Percentiles rank a stretch among this genome's conserved stretches.
phyloP scores from a whole-genome alignment of 768 basidiomycete genomes.

The Lentinula lateritia region DNA sequence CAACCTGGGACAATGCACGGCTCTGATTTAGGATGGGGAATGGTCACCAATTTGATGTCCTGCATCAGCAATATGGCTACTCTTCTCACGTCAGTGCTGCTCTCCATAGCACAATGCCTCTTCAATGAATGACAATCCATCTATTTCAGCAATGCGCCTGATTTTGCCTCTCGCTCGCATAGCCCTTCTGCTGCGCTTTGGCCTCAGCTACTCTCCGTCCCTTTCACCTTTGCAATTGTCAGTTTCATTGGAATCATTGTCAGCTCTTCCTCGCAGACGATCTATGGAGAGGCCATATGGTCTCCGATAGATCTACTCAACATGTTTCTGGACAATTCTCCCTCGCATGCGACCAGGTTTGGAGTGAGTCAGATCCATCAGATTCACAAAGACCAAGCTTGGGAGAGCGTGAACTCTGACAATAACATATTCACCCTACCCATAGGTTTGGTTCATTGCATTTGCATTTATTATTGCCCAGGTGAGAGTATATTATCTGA shows the following conservation, averaged over 20 bases:
- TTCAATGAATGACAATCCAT: conserved; percentile 7
- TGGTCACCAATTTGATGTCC: conserved; percentile 67
- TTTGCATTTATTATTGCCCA: conserved; percentile 78
- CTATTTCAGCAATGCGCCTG: conserved; percentile 57
- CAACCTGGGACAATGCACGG: conserved; percentile 62
- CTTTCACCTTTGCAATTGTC: conserved; percentile 67
- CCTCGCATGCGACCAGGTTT: conserved; percentile 61
- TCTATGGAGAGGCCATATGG: conserved; percentile 79
- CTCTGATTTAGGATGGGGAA: conserved; percentile 67
- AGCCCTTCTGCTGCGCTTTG: conserved; percentile 52
- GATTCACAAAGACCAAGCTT: not conserved
- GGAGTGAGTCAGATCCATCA: conserved; percentile 32
- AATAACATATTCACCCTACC: not conserved
- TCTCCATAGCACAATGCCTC: not conserved
- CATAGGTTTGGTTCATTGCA: conserved; percentile 71
- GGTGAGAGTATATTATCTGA: conserved; percentile 22
- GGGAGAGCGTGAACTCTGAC: not conserved
- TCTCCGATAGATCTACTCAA: conserved; percentile 68
- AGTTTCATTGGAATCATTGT: conserved; percentile 81
- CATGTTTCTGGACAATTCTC: conserved; percentile 60
- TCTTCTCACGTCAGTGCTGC: conserved; percentile 44
- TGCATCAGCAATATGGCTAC: conserved; percentile 81
- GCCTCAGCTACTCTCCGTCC: conserved; percentile 68
- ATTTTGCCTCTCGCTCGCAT: conserved; percentile 63
- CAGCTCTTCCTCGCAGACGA: conserved; percentile 67